phyloP scores from a whole-genome alignment of 2,329 filamentous ascomycete genomes.

The Pseudocercospora ulei region DNA sequence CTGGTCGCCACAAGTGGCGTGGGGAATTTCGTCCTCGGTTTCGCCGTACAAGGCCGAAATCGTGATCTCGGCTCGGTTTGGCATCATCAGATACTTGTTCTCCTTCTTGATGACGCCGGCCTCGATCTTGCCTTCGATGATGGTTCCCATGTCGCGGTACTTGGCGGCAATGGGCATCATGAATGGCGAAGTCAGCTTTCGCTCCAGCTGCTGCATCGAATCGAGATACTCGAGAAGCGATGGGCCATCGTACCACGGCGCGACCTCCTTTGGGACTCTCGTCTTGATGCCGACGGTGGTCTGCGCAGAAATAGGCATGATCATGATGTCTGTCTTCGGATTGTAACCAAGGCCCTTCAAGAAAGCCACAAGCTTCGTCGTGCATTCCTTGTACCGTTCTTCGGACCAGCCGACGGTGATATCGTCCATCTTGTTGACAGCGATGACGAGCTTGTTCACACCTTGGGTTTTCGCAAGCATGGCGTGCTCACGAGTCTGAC shows the following conservation, averaged over 20 bases:
- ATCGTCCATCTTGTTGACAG: slow-evolving; percentile 99
- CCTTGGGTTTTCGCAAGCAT: slow-evolving; percentile 97
- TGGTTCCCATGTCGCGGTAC: slow-evolving; percentile 93
- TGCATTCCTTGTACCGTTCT: slow-evolving; percentile 86
- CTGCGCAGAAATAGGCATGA: slow-evolving; percentile 94
- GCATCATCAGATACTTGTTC: slow-evolving; percentile 84
- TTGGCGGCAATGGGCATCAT: slow-evolving; percentile 98
- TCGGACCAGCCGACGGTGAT: slow-evolving; percentile 92
- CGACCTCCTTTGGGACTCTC: slow-evolving; percentile 63
- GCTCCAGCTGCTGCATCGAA: slow-evolving; percentile 80
- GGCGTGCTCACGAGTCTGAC: slow-evolving; percentile 94
- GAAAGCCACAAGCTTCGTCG: slow-evolving; percentile 74
- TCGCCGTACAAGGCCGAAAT: slow-evolving; percentile 85
- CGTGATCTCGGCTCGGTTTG: slow-evolving; percentile 71
- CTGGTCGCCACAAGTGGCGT: slow-evolving; percentile 86
- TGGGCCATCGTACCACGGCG: slow-evolving; percentile 78
- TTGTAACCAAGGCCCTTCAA: slow-evolving; percentile 90
- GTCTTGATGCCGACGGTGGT: slow-evolving; percentile 79
- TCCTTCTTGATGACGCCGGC: slow-evolving; percentile 89
- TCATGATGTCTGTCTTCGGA: slow-evolving; percentile 81
- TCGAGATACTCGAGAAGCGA: slow-evolving; percentile 95
- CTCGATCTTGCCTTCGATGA: slow-evolving; percentile 96
- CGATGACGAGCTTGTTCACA: slow-evolving; percentile 91
- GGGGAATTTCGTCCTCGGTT: slow-evolving; percentile 79
- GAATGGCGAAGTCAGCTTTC: slow-evolving; percentile 94